A percentile compares a stretch with the other conserved stretches of the same genome.
Conservation (phyloP, 2,329 filamentous ascomycete genomes). For the Botrytis pseudocinerea region DNA sequence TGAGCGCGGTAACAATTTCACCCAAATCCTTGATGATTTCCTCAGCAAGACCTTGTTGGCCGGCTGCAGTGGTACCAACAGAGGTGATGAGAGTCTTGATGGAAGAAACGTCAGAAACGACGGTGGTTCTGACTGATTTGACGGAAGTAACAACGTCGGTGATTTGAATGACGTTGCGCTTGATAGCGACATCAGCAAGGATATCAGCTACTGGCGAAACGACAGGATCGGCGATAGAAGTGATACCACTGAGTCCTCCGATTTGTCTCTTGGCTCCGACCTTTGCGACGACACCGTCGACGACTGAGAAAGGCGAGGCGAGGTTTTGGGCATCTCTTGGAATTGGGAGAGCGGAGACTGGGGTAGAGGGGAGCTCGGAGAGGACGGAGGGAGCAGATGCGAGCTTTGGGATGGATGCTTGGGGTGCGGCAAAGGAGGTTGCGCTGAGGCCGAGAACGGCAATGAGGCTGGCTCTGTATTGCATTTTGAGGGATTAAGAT, state of each 20-base stretch:
- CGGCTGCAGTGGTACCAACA: neutral
- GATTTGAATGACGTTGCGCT: neutral
- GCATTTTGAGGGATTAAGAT: neutral
- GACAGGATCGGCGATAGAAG: neutral
- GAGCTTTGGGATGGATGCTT: neutral
- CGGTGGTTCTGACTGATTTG: neutral
- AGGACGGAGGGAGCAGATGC: neutral
- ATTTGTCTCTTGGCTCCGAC: neutral
- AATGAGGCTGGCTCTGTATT: constrained; percentile 4
- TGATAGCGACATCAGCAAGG: too few species aligned
- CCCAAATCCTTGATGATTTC: neutral
- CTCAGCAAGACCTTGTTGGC: neutral
- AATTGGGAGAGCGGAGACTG: neutral
- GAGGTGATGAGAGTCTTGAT: neutral
- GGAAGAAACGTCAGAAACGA: neutral
- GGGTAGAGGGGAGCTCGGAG: neutral
- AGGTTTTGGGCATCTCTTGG: neutral
- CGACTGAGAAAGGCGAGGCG: neutral
- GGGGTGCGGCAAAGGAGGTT: neutral
- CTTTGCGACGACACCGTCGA: neutral
- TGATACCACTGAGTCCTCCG: neutral
- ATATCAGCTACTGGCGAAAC: neutral
- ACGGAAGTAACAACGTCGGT: neutral
- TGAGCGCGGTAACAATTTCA: neutral
- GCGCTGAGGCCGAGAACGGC: constrained; percentile 12